phyloP scores from a whole-genome alignment of 2,329 filamentous ascomycete genomes.

The Colletotrichum gigasporum region DNA sequence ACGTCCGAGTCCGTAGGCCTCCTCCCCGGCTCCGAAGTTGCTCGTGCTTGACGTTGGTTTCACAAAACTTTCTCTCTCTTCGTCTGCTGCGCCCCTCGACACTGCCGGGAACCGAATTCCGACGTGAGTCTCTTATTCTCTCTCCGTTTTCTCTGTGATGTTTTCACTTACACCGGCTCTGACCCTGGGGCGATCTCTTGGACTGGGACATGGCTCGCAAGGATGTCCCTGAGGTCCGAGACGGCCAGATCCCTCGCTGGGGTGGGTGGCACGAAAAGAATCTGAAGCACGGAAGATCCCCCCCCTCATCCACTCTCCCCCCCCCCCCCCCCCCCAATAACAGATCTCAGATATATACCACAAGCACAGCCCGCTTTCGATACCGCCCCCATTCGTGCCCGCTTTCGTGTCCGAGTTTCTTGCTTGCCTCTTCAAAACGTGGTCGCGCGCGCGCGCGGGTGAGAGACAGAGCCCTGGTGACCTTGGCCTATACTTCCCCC shows the following conservation, averaged over 20 bases:
- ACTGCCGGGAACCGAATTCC: slow-evolving; percentile 2
- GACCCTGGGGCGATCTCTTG: background rate
- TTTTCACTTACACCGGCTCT: background rate
- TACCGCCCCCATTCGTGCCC: background rate
- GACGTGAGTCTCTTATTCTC: background rate
- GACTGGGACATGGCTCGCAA: slow-evolving; percentile 1
- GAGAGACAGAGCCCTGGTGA: too few species aligned
- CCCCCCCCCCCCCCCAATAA: too few species aligned
- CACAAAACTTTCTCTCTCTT: background rate
- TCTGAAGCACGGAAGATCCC: slow-evolving; percentile 9
- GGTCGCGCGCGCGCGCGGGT: background rate
- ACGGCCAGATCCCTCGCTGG: background rate
- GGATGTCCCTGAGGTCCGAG: background rate
- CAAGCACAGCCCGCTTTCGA: background rate
- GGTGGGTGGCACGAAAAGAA: background rate
- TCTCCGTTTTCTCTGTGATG: too few species aligned
- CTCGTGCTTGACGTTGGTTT: background rate
- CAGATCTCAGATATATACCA: background rate
- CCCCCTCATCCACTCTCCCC: too few species aligned
- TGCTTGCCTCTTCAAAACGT: background rate
- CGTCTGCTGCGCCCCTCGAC: background rate
- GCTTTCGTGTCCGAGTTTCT: background rate
- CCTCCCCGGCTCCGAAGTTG: background rate
- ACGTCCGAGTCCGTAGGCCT: background rate
- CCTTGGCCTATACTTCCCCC: slow-evolving; percentile 1